Evolutionary conservation across 2,329 filamentous ascomycete genomes (phyloP), one percentile per base, ranked within the genome.

Genomic region (Sporothrix schenckii): DNA sequence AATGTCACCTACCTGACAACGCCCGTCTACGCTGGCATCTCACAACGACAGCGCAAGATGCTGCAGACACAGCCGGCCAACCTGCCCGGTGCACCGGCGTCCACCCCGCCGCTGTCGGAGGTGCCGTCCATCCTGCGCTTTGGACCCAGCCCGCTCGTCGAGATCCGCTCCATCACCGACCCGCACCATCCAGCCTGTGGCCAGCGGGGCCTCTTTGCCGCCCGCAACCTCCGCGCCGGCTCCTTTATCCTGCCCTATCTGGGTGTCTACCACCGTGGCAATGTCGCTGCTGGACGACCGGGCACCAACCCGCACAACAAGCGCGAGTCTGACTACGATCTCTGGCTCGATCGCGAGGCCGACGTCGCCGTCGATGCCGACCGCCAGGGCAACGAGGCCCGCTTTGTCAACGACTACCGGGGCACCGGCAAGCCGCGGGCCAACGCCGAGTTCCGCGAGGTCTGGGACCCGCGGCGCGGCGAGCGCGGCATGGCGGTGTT

Each of bases 391-490:
- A 91, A 90, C 75, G 89, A 91, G 79, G 88, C 86, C 1, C 81
- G 89, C 11, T 91, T 89, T 74, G 83, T 90, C 60, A 91, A 91
- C 75, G 89, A 91, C 78, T 91, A 88, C 74, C 81, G 89, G 7
- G 88, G 88, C 3, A 82, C 90, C 1, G 80, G 75, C 0, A 67
- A 72, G 16, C 65, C 79, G 65, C 78, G 82, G 71, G 81, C 86
- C 0, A 88, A 88, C 72, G 86, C 86, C 7, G 87, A 88, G 79
- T 90, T 89, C 74, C 81, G 80, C 54, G 84, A 86, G 73, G 84
- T 84, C 2, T 89, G 87, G 86, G 86, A 88, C 77, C 78, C 78
- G 74, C 77, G 81, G 30, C 82, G 80, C 63, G 80, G 81, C 4
- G 82, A 89, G 80, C 80, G 82, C 61, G 85, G 83, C 19, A 88